Base-by-base conservation (phyloP, 2,329 filamentous ascomycete species). In the Westerdykella aurantiaca region DNA sequence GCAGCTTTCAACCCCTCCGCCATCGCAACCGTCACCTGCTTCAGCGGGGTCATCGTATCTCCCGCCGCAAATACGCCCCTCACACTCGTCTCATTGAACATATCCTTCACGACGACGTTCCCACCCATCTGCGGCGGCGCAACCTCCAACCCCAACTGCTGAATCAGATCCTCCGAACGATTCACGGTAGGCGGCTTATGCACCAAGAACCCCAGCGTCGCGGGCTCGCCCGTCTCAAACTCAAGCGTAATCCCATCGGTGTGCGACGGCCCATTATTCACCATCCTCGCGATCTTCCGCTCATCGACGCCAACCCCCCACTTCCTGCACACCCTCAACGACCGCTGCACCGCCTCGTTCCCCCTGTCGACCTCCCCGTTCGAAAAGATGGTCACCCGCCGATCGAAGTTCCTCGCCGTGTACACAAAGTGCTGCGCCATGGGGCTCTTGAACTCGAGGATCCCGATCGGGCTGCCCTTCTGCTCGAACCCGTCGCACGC, bases 401-500 rank as follows among this genome's bases (percentile, higher is more conserved):
- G 35, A 17, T 62, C 60, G n/a, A 65, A 57, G 0, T 49, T 46
- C 1, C 42, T 33, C 1, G 58, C 60, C 58, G 64, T 61, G 31
- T 50, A 45, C 2, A 57, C 55, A 3, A 57, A 37, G 41, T 63
- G 61, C 3, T 49, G 40, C n/a, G 48, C 51, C 39, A 48, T 46
- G 1, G 59, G 56, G n/a, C 42, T 49, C 9, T 49, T 45, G 25
- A 56, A 59, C 2, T 48, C 52, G 0, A 65, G 48, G 14, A 65
- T 47, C 3, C 61, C 62, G 5, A 61, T 56, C 0, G 63, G 52
- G 2, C 51, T 52, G 1, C 74, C 76, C 12, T 73, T 69, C 40
- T 81, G 75, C 48, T 83, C 79, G 55, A 71, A 82, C 4, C 79
- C 79, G 49, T 81, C 72, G 58, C 78, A 82, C 52, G 76, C 80